phyloP scores from a whole-genome alignment of 768 basidiomycete genomes.

The Suillus subaureus region DNA sequence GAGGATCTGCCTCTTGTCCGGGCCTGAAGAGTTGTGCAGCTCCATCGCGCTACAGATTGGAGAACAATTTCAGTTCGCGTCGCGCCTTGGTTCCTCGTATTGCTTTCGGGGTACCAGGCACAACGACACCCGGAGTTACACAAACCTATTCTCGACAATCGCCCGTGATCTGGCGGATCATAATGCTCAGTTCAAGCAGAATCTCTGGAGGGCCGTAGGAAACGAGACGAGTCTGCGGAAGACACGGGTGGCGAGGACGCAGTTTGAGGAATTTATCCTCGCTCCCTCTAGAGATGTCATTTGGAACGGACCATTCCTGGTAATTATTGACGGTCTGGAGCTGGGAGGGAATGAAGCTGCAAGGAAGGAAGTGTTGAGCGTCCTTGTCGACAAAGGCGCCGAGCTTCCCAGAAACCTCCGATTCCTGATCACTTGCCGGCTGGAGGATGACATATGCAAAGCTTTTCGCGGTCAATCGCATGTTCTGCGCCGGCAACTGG shows the following conservation, averaged over 20 bases:
- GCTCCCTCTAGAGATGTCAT: slow-evolving; percentile 18
- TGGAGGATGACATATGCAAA: slow-evolving; percentile 23
- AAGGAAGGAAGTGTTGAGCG: slow-evolving; percentile 24
- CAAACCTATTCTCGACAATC: slow-evolving; percentile 34
- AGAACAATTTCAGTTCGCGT: slow-evolving; percentile 23
- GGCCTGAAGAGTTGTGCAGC: slow-evolving; percentile 31
- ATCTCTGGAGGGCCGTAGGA: slow-evolving; percentile 18
- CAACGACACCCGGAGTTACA: slow-evolving; percentile 14
- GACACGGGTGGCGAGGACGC: slow-evolving; percentile 27
- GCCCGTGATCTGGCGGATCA: slow-evolving; percentile 34
- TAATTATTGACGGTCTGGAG: slow-evolving; percentile 39
- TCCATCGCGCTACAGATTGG: slow-evolving; percentile 33
- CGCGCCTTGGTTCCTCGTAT: slow-evolving; percentile 34
- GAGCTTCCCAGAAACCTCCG: slow-evolving; percentile 26
- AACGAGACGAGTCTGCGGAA: slow-evolving; percentile 13
- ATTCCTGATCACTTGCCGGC: slow-evolving; percentile 28
- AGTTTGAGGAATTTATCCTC: slow-evolving; percentile 24
- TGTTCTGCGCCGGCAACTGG: slow-evolving; percentile 9
- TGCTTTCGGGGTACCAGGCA: slow-evolving; percentile 26
- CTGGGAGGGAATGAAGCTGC: slow-evolving; percentile 23
- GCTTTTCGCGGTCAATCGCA: slow-evolving; percentile 15
- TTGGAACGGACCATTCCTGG: slow-evolving; percentile 31
- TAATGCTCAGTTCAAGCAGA: slow-evolving; percentile 25
- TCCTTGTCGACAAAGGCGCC: slow-evolving; percentile 12
- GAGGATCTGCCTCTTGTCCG: slow-evolving; percentile 29